Evolutionary conservation across 176 grass and related monocot species (phyloP), one percentile per base, ranked within the genome.

Genomic region (Oryza glaberrima): DNA sequence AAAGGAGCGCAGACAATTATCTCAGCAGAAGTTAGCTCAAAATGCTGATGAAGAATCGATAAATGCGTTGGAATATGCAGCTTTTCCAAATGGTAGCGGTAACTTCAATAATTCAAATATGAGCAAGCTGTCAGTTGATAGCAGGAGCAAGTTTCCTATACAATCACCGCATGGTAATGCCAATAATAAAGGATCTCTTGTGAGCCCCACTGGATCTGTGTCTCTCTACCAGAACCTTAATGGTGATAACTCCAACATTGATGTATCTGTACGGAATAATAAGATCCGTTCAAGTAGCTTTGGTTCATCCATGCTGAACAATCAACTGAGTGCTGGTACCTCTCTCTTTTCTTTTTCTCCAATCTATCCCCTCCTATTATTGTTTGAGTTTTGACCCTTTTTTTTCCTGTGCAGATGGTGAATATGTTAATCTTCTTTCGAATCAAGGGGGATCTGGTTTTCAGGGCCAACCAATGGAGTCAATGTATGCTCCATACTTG

Each of bases 281-380:
- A 88, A 78, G 68, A 69, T 76, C 78, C 87, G 88, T 77, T 45
- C 85, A 81, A 76, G 82, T 11, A 14, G 56, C 81, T 86, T 83
- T 84, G 77, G 79, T 73, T 75, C 86, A 44, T 70, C 75, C 75
- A 85, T 91, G 81, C 81, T 98, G 81, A 90, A 83, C 69, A 92
- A 86, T 83, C 93, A 87, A 79, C 70, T 91, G 56, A 85, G 82
- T 86, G 28, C 83, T 78, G 96, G 96, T 98, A 72, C 80, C 9
- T 47, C 81, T 77, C 69, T 48, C 61, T 17, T 17, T 32, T 28
- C 40, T 6, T 60, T 47, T 19, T 30, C 40, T n/a, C 44, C 20
- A 66, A 17, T 10, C 32, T 49, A 23, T 32, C 41, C 44, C n/a
- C 6, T 5, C 69, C 8, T 66, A 4, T 20, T 35, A 34, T 44